phyloP scores from a whole-genome alignment of 2,329 filamentous ascomycete genomes.

The Penicillium sp. region DNA sequence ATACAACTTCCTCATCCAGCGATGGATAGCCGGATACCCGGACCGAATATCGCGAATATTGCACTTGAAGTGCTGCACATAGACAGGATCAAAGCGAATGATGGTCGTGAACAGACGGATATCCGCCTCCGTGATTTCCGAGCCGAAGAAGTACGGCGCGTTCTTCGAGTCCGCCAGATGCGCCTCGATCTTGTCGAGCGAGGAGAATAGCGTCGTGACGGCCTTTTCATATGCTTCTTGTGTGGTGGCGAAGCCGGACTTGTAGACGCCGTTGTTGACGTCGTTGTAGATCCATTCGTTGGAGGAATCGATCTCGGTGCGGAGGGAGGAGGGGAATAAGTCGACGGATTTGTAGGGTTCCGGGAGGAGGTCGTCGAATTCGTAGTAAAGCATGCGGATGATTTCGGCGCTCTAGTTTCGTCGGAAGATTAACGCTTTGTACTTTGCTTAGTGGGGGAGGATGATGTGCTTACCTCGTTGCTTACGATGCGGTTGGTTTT shows the following conservation, averaged over 20 bases:
- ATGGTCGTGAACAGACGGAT: slow-evolving; percentile 67
- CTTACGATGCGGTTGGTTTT: slow-evolving; percentile 66
- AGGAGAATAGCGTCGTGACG: slow-evolving; percentile 62
- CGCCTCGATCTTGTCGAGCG: slow-evolving; percentile 65
- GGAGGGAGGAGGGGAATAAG: slow-evolving; percentile 60
- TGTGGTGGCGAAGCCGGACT: slow-evolving; percentile 70
- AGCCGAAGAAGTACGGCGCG: slow-evolving; percentile 72
- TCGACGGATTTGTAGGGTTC: slow-evolving; percentile 53
- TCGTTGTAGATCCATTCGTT: slow-evolving; percentile 71
- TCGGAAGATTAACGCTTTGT: not conserved
- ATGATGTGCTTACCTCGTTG: slow-evolving; percentile 60
- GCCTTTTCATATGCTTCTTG: slow-evolving; percentile 74
- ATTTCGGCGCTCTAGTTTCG: slow-evolving; percentile 61
- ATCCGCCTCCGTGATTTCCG: slow-evolving; percentile 69
- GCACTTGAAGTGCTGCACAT: slow-evolving; percentile 74
- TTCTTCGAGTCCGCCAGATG: slow-evolving; percentile 48
- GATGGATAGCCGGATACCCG: slow-evolving; percentile 71
- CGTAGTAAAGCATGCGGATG: slow-evolving; percentile 75
- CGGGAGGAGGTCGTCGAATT: slow-evolving; percentile 65
- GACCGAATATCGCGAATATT: slow-evolving; percentile 76
- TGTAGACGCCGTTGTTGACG: slow-evolving; percentile 47
- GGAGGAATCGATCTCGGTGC: slow-evolving; percentile 60
- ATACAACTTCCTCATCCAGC: slow-evolving; percentile 74
- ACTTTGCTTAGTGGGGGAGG: not conserved
- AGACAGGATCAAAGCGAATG: slow-evolving; percentile 64